Percentiles rank a stretch among this genome's conserved stretches.
Evolutionary conservation across 1,284 basidiomycete genomes (phyloP).

Genomic region (Ganoderma lucidum): DNA sequence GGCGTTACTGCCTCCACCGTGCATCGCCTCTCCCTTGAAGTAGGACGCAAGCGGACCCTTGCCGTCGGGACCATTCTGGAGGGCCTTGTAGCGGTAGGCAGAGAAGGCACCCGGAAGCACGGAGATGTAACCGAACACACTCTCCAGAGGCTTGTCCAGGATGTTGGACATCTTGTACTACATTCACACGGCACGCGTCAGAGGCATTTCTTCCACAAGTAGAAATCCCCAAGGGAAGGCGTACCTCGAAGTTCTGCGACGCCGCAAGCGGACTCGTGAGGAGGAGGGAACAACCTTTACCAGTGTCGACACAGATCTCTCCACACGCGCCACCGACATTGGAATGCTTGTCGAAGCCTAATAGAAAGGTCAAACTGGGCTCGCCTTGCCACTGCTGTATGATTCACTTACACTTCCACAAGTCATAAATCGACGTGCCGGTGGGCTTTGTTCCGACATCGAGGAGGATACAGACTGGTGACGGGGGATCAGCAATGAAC

Average conservation of each 20-base stretch:
- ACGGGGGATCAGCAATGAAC: neutral
- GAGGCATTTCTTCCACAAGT: neutral
- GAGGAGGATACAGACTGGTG: conserved; percentile 80
- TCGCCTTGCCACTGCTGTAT: conserved; percentile 7
- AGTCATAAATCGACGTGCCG: conserved; percentile 92
- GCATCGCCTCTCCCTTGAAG: conserved; percentile 93
- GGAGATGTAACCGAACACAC: conserved; percentile 91
- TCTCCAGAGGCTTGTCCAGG: conserved; percentile 92
- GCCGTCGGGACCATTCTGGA: conserved; percentile 83
- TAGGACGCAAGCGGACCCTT: conserved; percentile 90
- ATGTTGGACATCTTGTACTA: conserved; percentile 94
- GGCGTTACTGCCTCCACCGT: conserved; percentile 65
- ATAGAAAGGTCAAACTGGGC: conserved; percentile 16
- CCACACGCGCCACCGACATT: conserved; percentile 95
- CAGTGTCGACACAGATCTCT: conserved; percentile 89
- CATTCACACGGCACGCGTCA: neutral
- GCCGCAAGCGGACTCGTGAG: conserved; percentile 89
- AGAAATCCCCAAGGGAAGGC: neutral
- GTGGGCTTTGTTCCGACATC: conserved; percentile 97
- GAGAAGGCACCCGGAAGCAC: conserved; percentile 93
- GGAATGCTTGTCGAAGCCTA: conserved; percentile 89
- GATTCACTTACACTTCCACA: conserved; percentile 81
- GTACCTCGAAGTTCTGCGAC: conserved; percentile 89
- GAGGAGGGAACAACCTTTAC: conserved; percentile 80
- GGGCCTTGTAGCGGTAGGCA: conserved; percentile 89